Conservation (phyloP, 208 protist species). For the Naegleria lovaniensis region DNA sequence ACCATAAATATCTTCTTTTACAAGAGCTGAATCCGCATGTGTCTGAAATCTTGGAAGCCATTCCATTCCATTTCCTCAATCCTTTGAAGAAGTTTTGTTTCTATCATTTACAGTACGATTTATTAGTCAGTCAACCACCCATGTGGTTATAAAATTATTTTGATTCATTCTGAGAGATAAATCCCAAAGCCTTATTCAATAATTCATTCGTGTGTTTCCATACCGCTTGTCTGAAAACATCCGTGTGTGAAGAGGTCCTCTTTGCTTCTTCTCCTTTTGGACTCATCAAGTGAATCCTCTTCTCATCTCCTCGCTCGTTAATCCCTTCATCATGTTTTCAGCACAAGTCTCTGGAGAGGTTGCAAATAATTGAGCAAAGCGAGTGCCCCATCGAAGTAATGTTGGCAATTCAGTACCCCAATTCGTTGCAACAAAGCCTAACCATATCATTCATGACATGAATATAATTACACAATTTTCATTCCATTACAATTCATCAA, state of each 20-base stretch:
- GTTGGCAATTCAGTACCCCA: slow-evolving; percentile 37
- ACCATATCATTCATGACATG: too few species aligned
- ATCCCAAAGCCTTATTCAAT: neutral
- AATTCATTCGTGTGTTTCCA: slow-evolving; percentile 9
- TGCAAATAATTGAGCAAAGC: slow-evolving; percentile 29
- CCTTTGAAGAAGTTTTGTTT: too few species aligned
- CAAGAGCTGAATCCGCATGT: too few species aligned
- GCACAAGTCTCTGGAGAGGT: slow-evolving; percentile 26
- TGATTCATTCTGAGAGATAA: too few species aligned
- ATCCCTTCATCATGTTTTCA: slow-evolving; percentile 9
- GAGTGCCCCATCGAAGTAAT: slow-evolving; percentile 26
- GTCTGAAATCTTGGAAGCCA: too few species aligned
- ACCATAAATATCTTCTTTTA: too few species aligned
- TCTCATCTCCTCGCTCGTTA: neutral
- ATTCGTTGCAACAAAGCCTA: slow-evolving; percentile 31
- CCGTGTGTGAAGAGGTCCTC: neutral
- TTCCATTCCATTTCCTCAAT: too few species aligned
- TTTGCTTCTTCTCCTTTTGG: neutral
- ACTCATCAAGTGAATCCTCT: neutral
- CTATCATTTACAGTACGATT: too few species aligned
- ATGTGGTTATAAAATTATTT: too few species aligned
- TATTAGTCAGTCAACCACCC: too few species aligned
- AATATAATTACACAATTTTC: neutral
- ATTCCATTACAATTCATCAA: too few species aligned
- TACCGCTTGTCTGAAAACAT: neutral